Percentiles rank a stretch among this genome's conserved stretches.
Evolutionary conservation across 2,329 filamentous ascomycete genomes (phyloP).

Genomic region (Aureobasidium sp.): DNA sequence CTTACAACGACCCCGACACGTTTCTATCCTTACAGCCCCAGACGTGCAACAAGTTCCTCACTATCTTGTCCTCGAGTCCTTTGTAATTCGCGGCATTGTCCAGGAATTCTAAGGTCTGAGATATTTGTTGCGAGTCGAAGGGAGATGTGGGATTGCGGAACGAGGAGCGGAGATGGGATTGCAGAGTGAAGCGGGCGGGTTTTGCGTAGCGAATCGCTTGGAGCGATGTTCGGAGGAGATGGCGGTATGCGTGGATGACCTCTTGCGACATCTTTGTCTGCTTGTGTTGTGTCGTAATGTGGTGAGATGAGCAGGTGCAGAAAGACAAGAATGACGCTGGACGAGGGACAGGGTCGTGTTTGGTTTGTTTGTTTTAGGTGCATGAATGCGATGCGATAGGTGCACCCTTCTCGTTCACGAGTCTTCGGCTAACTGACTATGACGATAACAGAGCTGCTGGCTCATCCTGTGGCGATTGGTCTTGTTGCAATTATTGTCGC

Average conservation of each 20-base stretch:
- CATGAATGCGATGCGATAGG: not conserved
- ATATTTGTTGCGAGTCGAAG: constrained; percentile 34
- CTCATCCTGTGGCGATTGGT: not conserved
- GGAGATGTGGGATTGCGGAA: constrained; percentile 30
- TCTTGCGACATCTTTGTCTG: not conserved
- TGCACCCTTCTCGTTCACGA: not conserved
- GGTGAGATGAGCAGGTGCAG: not conserved
- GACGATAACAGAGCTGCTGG: not conserved
- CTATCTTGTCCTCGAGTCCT: constrained; percentile 64
- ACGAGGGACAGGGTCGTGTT: not conserved
- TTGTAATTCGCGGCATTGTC: constrained; percentile 54
- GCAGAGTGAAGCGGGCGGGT: constrained; percentile 57
- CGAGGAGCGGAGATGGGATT: constrained; percentile 41
- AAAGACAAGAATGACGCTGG: not conserved
- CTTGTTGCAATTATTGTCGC: constrained; percentile 26
- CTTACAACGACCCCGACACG: not conserved
- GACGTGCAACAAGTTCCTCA: constrained; percentile 58
- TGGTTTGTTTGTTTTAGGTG: constrained; percentile 4
- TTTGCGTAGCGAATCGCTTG: constrained; percentile 64
- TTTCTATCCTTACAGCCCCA: constrained; percentile 28
- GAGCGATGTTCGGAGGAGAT: constrained; percentile 60
- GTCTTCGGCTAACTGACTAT: not conserved
- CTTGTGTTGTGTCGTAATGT: not conserved
- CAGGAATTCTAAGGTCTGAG: constrained; percentile 64
- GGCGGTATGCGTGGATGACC: constrained; percentile 60